Percentiles rank a stretch among this genome's conserved stretches.
These are phyloP conservation scores for Mycena amicta DNA, from an alignment of 768 basidiomycete genomes.

Conservation along the genomic window DNA sequence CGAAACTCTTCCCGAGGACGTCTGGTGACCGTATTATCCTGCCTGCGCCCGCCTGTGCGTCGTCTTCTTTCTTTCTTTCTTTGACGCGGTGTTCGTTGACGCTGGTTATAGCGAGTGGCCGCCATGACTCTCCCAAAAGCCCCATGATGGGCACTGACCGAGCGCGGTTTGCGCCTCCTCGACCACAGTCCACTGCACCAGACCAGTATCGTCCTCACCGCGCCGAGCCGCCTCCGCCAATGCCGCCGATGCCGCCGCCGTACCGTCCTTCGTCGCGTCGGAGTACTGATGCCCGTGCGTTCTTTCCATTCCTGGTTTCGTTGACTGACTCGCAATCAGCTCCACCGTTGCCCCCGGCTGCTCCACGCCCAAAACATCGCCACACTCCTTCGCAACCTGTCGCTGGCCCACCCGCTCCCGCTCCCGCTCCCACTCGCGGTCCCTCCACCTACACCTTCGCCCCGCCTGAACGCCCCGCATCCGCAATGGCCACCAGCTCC, in stretches of 20 bases:
- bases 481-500: constrained; percentile 13
- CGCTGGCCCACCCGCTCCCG: background rate
- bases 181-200: constrained; percentile 21
- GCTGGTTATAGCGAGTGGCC: background rate
- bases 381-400: background rate
- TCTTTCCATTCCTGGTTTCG: background rate
- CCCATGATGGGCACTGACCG: constrained; percentile 8
- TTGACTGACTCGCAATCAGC: background rate
- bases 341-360: constrained; percentile 1
- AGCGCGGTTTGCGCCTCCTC: constrained; percentile 15
- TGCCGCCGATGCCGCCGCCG: constrained; percentile 6
- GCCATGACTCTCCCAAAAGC: constrained; percentile 5
- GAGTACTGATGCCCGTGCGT: background rate
- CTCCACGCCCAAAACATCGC: background rate
- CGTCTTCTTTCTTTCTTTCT: background rate
- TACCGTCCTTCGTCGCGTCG: background rate
- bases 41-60: constrained; percentile 16
- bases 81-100: too few relatives aligned
- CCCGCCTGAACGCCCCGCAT: constrained; percentile 20
- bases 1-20: constrained; percentile 19
- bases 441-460: constrained; percentile 8
- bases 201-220: constrained; percentile 9
- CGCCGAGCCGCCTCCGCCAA: constrained; percentile 4
- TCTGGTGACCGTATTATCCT: constrained; percentile 21
- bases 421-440: background rate